These are phyloP conservation scores for Fusarium keratoplasticum DNA, from an alignment of 2,329 filamentous ascomycete genomes.

Conservation along the genomic window DNA sequence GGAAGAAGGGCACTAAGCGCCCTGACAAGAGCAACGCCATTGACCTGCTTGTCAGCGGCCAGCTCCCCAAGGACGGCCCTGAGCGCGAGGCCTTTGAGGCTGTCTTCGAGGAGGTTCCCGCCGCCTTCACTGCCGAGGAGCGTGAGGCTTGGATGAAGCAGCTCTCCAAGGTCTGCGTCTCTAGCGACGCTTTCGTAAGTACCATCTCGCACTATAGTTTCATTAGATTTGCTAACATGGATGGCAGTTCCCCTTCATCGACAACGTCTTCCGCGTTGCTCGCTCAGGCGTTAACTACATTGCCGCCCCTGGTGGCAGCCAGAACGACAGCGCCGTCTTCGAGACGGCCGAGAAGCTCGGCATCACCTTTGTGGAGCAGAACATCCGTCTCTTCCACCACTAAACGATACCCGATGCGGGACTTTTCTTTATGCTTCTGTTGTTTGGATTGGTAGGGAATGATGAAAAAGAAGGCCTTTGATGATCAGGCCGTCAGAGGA, in stretches of 20 bases:
- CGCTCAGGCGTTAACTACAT: conserved; percentile 96
- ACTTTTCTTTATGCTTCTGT: conserved; percentile 6
- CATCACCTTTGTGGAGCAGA: conserved; percentile 96
- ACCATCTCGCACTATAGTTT: neutral
- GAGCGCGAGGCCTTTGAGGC: conserved; percentile 90
- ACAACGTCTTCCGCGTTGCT: conserved; percentile 94
- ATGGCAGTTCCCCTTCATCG: conserved; percentile 90
- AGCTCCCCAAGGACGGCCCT: conserved; percentile 84
- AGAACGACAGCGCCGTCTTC: conserved; percentile 85
- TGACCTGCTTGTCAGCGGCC: conserved; percentile 90
- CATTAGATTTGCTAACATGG: conserved; percentile 37
- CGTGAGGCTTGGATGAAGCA: conserved; percentile 86
- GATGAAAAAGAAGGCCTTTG: neutral
- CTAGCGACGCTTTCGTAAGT: conserved; percentile 94
- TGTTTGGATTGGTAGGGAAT: neutral
- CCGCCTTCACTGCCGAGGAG: conserved; percentile 85
- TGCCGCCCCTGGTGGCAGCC: conserved; percentile 89
- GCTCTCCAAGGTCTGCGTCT: conserved; percentile 84
- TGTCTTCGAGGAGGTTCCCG: conserved; percentile 89
- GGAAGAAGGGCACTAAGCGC: conserved; percentile 97
- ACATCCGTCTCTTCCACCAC: conserved; percentile 66
- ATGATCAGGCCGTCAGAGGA: neutral
- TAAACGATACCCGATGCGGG: conserved; percentile 33
- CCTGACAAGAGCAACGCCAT: conserved; percentile 99
- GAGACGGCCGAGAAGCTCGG: conserved; percentile 91